These are phyloP conservation scores for Pleurotus tuoliensis DNA, from an alignment of 768 basidiomycete species.

Conservation along the genomic window DNA sequence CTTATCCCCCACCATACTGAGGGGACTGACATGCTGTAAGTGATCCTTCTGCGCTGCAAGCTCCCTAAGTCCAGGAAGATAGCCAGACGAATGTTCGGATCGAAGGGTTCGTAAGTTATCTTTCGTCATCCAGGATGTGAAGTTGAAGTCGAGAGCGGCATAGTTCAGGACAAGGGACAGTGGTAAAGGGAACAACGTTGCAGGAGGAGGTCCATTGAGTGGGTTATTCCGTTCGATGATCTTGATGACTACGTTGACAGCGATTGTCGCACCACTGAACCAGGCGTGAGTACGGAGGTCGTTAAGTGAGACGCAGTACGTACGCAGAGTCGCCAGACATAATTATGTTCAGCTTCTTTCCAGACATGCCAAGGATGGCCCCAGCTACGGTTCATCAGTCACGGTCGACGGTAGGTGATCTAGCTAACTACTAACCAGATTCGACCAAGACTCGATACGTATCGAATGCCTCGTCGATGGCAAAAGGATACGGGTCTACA, in stretches of 20 bases:
- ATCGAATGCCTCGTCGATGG: conserved; percentile 94
- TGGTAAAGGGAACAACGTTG: conserved; percentile 58
- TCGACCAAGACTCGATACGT: conserved; percentile 78
- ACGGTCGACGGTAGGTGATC: not conserved
- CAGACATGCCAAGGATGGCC: conserved; percentile 81
- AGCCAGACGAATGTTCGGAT: conserved; percentile 82
- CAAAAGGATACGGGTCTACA: conserved; percentile 94
- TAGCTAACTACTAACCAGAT: conserved; percentile 38
- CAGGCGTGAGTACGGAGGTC: conserved; percentile 7
- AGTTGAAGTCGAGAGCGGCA: conserved; percentile 94
- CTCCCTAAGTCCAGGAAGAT: conserved; percentile 69
- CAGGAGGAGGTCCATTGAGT: conserved; percentile 27
- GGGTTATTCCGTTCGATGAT: conserved; percentile 64
- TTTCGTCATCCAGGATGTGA: conserved; percentile 94
- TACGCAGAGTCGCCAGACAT: conserved; percentile 97
- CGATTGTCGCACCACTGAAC: conserved; percentile 81
- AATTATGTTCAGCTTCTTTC: conserved; percentile 72
- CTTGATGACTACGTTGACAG: conserved; percentile 79
- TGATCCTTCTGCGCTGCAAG: conserved; percentile 83
- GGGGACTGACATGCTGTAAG: conserved; percentile 81
- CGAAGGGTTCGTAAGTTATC: conserved; percentile 79
- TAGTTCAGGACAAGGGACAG: conserved; percentile 85
- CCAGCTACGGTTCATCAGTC: conserved; percentile 43
- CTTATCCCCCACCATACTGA: conserved; percentile 85
- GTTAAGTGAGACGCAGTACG: conserved; percentile 28